phyloP scores from a whole-genome alignment of 257 asterid genomes.

The Forsythia viridissima region DNA sequence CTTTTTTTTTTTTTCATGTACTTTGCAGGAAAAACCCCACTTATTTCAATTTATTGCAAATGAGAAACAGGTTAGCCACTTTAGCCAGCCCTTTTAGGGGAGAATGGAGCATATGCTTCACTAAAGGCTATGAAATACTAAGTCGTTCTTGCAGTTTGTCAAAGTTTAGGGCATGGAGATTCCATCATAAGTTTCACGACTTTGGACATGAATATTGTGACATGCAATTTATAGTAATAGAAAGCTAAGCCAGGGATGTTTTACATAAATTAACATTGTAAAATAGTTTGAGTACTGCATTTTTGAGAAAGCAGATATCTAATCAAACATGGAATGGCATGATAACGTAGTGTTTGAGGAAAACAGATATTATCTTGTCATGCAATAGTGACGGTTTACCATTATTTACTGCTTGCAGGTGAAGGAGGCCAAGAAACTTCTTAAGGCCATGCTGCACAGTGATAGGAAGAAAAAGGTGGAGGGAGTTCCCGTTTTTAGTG shows the following conservation, averaged over 20 bases:
- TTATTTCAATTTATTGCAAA: constrained; percentile 90
- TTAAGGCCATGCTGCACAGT: constrained; percentile 50
- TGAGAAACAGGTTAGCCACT: constrained; percentile 73
- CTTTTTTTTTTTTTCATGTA: constrained; percentile 3
- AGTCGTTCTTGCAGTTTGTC: neutral
- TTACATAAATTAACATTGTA: neutral
- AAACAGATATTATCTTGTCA: neutral
- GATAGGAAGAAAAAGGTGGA: constrained; percentile 64
- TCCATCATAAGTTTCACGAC: neutral
- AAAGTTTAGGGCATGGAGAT: neutral
- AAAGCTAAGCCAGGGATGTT: neutral
- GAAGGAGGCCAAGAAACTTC: constrained; percentile 91
- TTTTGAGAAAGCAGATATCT: neutral
- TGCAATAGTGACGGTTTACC: constrained; percentile 9
- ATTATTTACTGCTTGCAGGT: constrained; percentile 52
- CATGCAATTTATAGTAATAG: neutral
- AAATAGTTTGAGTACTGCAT: neutral
- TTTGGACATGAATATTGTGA: neutral
- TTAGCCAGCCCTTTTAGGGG: neutral
- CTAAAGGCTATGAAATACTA: neutral
- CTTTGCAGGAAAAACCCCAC: constrained; percentile 86
- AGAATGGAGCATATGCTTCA: neutral
- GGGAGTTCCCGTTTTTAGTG: constrained; percentile 96
- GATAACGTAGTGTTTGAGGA: neutral
- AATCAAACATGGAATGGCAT: neutral